Conservation (phyloP, 1,284 basidiomycete species). For the Ganoderma leucocontextum region DNA sequence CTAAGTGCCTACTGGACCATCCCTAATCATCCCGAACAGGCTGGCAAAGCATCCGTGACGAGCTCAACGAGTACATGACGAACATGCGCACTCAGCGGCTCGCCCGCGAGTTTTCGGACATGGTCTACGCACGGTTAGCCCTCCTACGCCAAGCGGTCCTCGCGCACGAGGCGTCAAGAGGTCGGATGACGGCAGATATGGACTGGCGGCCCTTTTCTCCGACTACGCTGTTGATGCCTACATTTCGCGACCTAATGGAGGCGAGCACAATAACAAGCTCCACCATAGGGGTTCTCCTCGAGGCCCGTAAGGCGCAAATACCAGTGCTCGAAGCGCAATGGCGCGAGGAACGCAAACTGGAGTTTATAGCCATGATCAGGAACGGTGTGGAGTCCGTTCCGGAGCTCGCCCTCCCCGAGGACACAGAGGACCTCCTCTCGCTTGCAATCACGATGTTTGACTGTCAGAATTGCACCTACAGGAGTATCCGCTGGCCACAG, state of each 20-base stretch:
- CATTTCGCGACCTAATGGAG: not conserved
- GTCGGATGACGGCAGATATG: not conserved
- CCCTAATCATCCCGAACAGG: not conserved
- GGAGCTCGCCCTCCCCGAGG: no score
- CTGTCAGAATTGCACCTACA: no score
- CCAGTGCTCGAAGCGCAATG: no score
- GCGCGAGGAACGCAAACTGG: no score
- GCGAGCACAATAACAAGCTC: not conserved
- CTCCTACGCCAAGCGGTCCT: not conserved
- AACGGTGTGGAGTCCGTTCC: no score
- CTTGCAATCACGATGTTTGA: no score
- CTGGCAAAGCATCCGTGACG: slow-evolving; percentile 5
- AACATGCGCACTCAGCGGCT: not conserved
- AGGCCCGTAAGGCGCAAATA: no score
- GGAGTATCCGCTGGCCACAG: no score
- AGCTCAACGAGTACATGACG: not conserved
- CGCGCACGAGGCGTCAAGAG: not conserved
- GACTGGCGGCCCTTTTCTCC: slow-evolving; percentile 10
- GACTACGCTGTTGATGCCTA: slow-evolving; percentile 7
- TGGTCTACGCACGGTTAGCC: not conserved
- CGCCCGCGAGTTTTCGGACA: not conserved
- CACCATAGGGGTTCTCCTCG: not conserved
- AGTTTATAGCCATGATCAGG: no score
- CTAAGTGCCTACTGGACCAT: not conserved
- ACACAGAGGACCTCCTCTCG: no score